Conservation (phyloP, 352 stramenopile genomes). For the Phytophthora parvispora region DNA sequence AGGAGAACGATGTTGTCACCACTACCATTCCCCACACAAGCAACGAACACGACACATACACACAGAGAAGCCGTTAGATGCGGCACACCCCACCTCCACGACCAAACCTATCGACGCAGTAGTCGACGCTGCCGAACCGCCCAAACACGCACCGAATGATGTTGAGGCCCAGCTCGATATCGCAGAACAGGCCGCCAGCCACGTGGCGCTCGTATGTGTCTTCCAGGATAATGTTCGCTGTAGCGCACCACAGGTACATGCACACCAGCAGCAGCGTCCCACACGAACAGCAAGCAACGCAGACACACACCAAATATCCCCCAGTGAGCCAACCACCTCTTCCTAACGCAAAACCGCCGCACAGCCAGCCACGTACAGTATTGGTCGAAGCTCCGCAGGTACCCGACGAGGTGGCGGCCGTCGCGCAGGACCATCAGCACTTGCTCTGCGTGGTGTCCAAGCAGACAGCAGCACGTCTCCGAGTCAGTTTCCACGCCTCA, state of each 20-base stretch:
- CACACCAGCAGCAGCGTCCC: background rate
- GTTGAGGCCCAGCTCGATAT: constrained; percentile 97
- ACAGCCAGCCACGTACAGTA: constrained; percentile 66
- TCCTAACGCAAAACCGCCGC: background rate
- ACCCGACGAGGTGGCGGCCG: constrained; percentile 96
- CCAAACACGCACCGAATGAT: constrained; percentile 95
- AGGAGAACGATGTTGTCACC: constrained; percentile 91
- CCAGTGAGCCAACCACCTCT: constrained; percentile 6
- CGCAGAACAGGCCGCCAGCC: constrained; percentile 92
- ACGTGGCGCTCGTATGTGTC: constrained; percentile 95
- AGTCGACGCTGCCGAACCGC: background rate
- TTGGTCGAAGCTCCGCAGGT: constrained; percentile 90
- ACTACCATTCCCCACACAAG: constrained; percentile 32
- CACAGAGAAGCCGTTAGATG: background rate
- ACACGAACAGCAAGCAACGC: background rate
- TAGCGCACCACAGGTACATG: background rate
- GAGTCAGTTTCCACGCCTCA: constrained; percentile 5
- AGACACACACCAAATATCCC: background rate
- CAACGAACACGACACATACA: background rate
- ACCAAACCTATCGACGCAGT: background rate
- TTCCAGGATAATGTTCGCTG: constrained; percentile 98
- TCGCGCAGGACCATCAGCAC: constrained; percentile 96
- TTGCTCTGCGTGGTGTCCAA: constrained; percentile 66
- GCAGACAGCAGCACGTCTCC: constrained; percentile 1
- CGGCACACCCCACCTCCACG: background rate